These are phyloP conservation scores for Nakazawaea laoshanensis DNA, from an alignment of 805 yeast genomes.

Conservation along the genomic window DNA sequence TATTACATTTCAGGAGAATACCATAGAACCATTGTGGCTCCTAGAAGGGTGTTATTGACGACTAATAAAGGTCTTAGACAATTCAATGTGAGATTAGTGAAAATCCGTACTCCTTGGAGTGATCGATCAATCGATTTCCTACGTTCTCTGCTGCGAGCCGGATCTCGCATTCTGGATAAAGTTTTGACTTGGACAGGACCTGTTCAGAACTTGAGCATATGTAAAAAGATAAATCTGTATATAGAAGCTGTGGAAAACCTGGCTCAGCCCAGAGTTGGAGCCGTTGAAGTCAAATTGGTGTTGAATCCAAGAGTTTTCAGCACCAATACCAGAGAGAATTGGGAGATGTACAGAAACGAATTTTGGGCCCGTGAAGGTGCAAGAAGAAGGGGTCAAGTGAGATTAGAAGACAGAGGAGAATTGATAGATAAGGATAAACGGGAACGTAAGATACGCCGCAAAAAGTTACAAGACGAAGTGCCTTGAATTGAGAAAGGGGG, in stretches of 20 bases:
- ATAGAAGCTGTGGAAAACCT: slow-evolving; percentile 19
- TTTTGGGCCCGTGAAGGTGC: slow-evolving; percentile 86
- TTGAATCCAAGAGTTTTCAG: slow-evolving; percentile 75
- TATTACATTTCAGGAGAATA: slow-evolving; percentile 90
- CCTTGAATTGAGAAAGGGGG: too few relatives aligned
- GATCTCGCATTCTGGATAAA: slow-evolving; percentile 1
- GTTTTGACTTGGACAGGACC: slow-evolving; percentile 7
- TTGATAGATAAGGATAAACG: slow-evolving; percentile 27
- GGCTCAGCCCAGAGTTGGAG: slow-evolving; percentile 60
- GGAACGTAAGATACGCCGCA: slow-evolving; percentile 31
- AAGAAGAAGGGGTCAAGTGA: slow-evolving; percentile 30
- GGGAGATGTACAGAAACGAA: slow-evolving; percentile 91
- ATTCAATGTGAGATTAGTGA: slow-evolving; percentile 69
- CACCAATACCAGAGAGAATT: slow-evolving; percentile 79
- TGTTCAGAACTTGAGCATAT: slow-evolving; percentile 3
- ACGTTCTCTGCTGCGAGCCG: slow-evolving; percentile 1
- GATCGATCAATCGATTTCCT: slow-evolving; percentile 25
- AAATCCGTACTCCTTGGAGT: slow-evolving; percentile 34
- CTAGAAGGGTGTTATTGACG: slow-evolving; percentile 69
- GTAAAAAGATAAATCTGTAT: slow-evolving; percentile 1
- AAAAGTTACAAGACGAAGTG: too few relatives aligned
- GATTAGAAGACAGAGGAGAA: slow-evolving; percentile 18
- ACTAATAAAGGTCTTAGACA: slow-evolving; percentile 87
- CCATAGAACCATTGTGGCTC: slow-evolving; percentile 71
- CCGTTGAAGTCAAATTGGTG: slow-evolving; percentile 71